Base-by-base conservation (phyloP, 2,329 filamentous ascomycete genomes). In the Leptographium lundbergii region DNA sequence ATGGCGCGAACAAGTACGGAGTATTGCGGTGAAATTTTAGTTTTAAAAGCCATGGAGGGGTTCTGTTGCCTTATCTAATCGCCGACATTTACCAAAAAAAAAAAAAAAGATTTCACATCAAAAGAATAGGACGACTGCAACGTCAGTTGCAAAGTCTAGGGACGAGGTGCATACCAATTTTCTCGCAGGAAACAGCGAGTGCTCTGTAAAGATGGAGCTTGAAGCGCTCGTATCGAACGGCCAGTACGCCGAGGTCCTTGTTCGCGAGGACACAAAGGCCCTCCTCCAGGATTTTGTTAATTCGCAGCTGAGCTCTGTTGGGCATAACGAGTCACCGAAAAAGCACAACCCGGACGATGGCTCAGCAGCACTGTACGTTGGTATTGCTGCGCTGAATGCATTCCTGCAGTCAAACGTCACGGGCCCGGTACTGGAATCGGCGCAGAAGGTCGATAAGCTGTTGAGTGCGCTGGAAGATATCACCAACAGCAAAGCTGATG, bases 321-420 rank as follows among this genome's bases (percentile, higher is more conserved):
- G 14, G 11, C 27, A 29, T 17, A 5, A 9, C 13, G 17, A 29
- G 17, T 1, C 47, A 39, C 19, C 17, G 5, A 54, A 24, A 22
- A 17, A 48, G 14, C 14, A 48, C 19, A 17, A 54, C 9, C 4
- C 17, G 29, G 17, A 22, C 4, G 10, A 29, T 7, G 4, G 19
- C 19, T 11, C 25, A 22, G 25, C n/a, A 59, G 63, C 6, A 4
- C 51, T 61, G 9, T 63, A 83, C 58, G 74, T 87, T 39, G 88
- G 84, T 11, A 74, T 89, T 54, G 84, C 87, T 1, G 81, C 86
- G 1, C 77, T 96, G 13, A 81, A 89, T 67, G 82, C 86, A 13
- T 96, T 96, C 69, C 72, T 96, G 19, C 91, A 96, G 70, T 84
- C 84, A 1, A 96, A 90, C 68, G 88, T 95, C 58, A 96, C 91